Evolutionary conservation across 805 yeast genomes (phyloP).

Genomic region (Kuraishia ogatae): DNA sequence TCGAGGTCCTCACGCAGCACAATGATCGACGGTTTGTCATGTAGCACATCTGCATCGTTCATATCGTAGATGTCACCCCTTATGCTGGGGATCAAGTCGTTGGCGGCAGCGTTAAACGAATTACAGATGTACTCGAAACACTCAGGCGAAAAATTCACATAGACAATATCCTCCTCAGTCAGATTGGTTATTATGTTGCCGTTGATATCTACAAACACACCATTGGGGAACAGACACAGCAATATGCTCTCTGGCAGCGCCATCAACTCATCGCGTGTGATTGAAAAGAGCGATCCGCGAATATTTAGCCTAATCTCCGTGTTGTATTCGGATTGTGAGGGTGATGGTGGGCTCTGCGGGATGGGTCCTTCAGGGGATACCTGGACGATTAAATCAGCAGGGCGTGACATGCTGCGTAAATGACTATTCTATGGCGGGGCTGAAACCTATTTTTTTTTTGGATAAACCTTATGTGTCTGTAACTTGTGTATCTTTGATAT

Average conservation of each 20-base stretch:
- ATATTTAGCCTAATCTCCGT: slow-evolving; percentile 71
- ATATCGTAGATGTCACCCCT: slow-evolving; percentile 22
- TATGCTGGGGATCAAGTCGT: slow-evolving; percentile 32
- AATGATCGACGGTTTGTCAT: slow-evolving; percentile 80
- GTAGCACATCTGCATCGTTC: slow-evolving; percentile 54
- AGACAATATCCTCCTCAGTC: slow-evolving; percentile 73
- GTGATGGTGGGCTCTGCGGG: slow-evolving; percentile 19
- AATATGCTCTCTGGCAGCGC: slow-evolving; percentile 85
- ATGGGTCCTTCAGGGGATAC: not conserved
- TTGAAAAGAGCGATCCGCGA: slow-evolving; percentile 64
- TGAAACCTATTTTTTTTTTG: no score
- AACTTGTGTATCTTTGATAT: no score
- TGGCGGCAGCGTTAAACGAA: slow-evolving; percentile 61
- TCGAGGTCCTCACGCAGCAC: slow-evolving; percentile 92
- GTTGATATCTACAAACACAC: slow-evolving; percentile 70
- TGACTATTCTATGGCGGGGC: no score
- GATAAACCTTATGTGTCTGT: no score
- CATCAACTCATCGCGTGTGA: slow-evolving; percentile 85
- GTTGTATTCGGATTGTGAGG: slow-evolving; percentile 31
- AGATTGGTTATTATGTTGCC: slow-evolving; percentile 75
- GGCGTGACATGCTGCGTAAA: slow-evolving; percentile 66
- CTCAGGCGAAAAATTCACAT: slow-evolving; percentile 77
- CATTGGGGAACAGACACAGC: slow-evolving; percentile 82
- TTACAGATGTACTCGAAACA: slow-evolving; percentile 81
- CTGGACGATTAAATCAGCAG: slow-evolving; percentile 17